Conservation (phyloP, 306 rosid genomes). For the Prunus fruticosa region DNA sequence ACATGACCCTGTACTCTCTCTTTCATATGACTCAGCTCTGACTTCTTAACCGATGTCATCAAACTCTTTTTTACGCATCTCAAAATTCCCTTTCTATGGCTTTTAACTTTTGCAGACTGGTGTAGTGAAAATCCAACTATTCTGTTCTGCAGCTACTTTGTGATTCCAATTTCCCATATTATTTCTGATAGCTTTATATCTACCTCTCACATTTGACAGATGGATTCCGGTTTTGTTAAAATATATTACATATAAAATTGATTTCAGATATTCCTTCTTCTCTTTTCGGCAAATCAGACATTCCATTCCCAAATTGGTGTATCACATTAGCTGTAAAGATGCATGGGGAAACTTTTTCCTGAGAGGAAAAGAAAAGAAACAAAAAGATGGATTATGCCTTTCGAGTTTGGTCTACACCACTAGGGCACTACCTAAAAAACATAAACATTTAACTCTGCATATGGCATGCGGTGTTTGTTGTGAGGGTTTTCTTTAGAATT, state of each 20-base stretch:
- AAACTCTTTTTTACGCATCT: slow-evolving; percentile 20
- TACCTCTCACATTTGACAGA: no score
- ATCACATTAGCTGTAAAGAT: slow-evolving; percentile 30
- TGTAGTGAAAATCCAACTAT: not conserved
- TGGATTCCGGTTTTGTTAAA: no score
- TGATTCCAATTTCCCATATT: slow-evolving; percentile 29
- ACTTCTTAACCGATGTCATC: slow-evolving; percentile 22
- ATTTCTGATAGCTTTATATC: not conserved
- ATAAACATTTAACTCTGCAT: not conserved
- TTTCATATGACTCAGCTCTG: slow-evolving; percentile 25
- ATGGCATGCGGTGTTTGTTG: not conserved
- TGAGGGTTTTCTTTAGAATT: slow-evolving; percentile 5
- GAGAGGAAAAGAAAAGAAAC: not conserved
- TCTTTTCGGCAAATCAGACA: not conserved
- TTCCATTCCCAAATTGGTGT: slow-evolving; percentile 12
- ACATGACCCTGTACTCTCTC: slow-evolving; percentile 33
- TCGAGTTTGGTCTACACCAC: slow-evolving; percentile 12
- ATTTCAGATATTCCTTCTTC: not conserved
- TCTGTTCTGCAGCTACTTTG: slow-evolving; percentile 13
- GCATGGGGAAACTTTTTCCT: slow-evolving; percentile 3
- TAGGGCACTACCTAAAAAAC: not conserved
- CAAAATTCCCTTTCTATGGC: slow-evolving; percentile 26
- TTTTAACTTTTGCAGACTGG: slow-evolving; percentile 31
- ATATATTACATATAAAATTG: not conserved
- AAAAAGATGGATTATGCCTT: not conserved